Base-by-base conservation (phyloP, 108 stramenopile species). In the Poteriospumella lacustris region DNA sequence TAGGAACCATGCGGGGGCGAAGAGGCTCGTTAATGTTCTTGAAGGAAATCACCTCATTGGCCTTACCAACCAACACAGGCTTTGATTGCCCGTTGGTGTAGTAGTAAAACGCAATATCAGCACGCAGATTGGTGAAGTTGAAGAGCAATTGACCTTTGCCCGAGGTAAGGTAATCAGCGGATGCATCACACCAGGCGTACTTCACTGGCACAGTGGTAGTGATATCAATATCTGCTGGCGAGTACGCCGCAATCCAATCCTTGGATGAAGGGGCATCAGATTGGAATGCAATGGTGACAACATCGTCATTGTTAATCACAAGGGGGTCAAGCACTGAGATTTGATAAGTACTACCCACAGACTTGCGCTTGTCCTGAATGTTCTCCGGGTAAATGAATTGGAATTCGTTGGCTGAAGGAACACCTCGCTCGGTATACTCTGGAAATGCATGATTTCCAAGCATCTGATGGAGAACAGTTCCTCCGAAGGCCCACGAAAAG, bases 71-170 rank as follows among this genome's bases (percentile, higher is more conserved):
- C 19, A 40, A 67, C 15, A 67, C 64, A 52, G 47, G 47, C 19
- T 52, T 52, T 52, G 47, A 52, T 52, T 15, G 19, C 9, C 64
- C 31, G 9, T 9, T 15, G 12, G 64, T 67, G 19, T 15, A 67
- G 31, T 67, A 67, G 19, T 67, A 67, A 41, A 67, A 67, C 12
- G 64, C 64, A 67, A 67, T 67, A 41, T 67, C 64, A 41, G 64
- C 36, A 38, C 64, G 36, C 12, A 67, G 64, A 33, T 67, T 67
- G 19, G 64, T 67, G 39, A 67, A 40, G 19, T 67, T 67, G 31
- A 67, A 67, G 12, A 19, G 9, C 64, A 67, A 15, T 33, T 38
- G 36, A 31, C 64, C 64, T 38, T 41, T 38, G 40, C 64, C 64
- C 19, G 12, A 19, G 15, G 15, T 67, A 41, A 40, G 39, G 31